These are phyloP conservation scores for Claviceps humidiphila DNA, from an alignment of 2,329 filamentous ascomycete genomes.

Conservation along the genomic window DNA sequence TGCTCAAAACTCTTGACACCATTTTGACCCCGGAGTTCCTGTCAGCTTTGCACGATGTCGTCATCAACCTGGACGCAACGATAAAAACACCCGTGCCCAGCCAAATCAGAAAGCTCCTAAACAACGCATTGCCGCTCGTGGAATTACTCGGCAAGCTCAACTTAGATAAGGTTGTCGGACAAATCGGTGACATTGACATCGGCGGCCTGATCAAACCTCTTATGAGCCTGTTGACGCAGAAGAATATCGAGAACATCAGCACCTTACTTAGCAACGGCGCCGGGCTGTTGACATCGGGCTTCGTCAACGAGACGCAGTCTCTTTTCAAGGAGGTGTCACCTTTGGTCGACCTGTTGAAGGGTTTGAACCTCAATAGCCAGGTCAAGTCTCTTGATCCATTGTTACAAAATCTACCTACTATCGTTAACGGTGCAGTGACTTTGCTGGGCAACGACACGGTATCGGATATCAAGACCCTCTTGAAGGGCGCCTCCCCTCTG, in stretches of 20 bases:
- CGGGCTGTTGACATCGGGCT: slow-evolving; percentile 18
- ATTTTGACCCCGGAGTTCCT: slow-evolving; percentile 26
- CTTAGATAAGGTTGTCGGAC: slow-evolving; percentile 19
- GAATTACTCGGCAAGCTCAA: slow-evolving; percentile 19
- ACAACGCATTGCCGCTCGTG: slow-evolving; percentile 16
- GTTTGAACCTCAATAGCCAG: slow-evolving; percentile 20
- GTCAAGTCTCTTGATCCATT: slow-evolving; percentile 8
- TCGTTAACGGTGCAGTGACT: slow-evolving; percentile 1
- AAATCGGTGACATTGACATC: slow-evolving; percentile 19
- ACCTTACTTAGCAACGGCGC: slow-evolving; percentile 24
- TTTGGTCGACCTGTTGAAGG: slow-evolving; percentile 15
- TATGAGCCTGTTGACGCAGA: slow-evolving; percentile 17
- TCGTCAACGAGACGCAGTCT: slow-evolving; percentile 21
- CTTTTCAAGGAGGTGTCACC: slow-evolving; percentile 22
- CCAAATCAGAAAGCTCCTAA: slow-evolving; percentile 15
- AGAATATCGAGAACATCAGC: slow-evolving; percentile 21
- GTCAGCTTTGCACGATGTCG: slow-evolving; percentile 25
- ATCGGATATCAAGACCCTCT: slow-evolving; percentile 1
- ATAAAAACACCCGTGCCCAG: slow-evolving; percentile 24
- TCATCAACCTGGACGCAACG: slow-evolving; percentile 25
- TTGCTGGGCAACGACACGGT: slow-evolving; percentile 3
- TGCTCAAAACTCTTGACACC: slow-evolving; percentile 1
- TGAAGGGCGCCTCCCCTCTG: slow-evolving; percentile 3
- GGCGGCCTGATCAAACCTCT: slow-evolving; percentile 17
- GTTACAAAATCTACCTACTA: slow-evolving; percentile 5